Evolutionary conservation across 306 rosid species (phyloP).

Genomic region (Gillenia trifoliata): DNA sequence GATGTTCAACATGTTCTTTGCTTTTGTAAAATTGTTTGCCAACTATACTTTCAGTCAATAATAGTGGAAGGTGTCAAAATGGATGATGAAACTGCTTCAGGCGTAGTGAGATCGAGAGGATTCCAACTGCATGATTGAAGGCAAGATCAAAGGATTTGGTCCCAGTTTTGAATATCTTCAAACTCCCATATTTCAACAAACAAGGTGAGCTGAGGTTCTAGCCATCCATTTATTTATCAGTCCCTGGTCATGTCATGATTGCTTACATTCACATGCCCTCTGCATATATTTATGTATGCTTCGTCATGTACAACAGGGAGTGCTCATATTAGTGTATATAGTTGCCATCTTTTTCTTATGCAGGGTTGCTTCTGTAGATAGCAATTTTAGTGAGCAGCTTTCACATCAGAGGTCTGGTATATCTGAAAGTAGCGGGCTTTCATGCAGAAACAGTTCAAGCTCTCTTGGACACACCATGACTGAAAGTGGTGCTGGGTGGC

Average conservation of each 20-base stretch:
- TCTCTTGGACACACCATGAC: conserved; percentile 36
- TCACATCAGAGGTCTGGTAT: conserved; percentile 32
- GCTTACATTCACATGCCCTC: neutral
- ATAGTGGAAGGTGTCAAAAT: conserved; percentile 38
- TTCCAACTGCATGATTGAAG: conserved; percentile 61
- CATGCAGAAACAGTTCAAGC: conserved; percentile 29
- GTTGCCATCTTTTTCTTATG: conserved; percentile 2
- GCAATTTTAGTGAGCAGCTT: conserved; percentile 39
- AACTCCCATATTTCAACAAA: conserved; percentile 41
- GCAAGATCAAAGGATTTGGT: conserved; percentile 72
- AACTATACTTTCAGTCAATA: conserved; percentile 81
- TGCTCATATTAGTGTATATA: neutral
- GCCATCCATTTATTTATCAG: conserved; percentile 7
- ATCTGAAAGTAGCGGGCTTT: conserved; percentile 49
- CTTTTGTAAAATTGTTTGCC: conserved; percentile 25
- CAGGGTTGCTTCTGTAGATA: conserved; percentile 43
- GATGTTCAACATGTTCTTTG: conserved; percentile 9
- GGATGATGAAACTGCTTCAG: conserved; percentile 39
- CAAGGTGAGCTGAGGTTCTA: conserved; percentile 42
- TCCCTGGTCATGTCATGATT: neutral
- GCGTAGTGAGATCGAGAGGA: conserved; percentile 78
- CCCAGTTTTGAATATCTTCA: conserved; percentile 69
- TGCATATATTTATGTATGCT: neutral
- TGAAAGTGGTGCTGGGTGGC: conserved; percentile 20
- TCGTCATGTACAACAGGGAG: neutral